A percentile compares a stretch with the other conserved stretches of the same genome.
These are phyloP conservation scores for Penicillium argentinense DNA, from an alignment of 495 filamentous ascomycete species.

Conservation along the genomic window DNA sequence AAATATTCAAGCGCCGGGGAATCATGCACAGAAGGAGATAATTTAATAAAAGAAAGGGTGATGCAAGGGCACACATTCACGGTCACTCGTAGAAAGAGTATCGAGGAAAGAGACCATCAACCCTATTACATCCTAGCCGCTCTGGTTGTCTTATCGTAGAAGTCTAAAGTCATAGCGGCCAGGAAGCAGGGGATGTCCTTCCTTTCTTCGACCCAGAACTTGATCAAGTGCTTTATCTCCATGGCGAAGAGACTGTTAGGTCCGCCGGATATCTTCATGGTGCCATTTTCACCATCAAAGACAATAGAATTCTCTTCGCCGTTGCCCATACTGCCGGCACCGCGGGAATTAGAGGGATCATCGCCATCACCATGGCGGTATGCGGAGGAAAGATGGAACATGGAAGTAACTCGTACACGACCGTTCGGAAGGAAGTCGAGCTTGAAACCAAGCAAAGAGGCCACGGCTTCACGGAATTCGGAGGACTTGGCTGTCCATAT, in stretches of 20 bases:
- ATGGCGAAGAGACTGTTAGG: constrained; percentile 81
- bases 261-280: constrained; percentile 95
- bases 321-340: constrained; percentile 59
- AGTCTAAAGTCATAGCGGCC: constrained; percentile 84
- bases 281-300: constrained; percentile 93
- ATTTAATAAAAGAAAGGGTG: background rate
- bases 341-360: constrained; percentile 42
- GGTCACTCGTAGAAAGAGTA: too few species aligned
- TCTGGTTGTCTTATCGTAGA: constrained; percentile 78
- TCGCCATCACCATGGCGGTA: constrained; percentile 56
- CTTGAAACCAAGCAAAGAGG: constrained; percentile 85
- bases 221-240: constrained; percentile 77
- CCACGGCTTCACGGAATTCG: constrained; percentile 92
- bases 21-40: constrained; percentile 20
- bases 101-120: too few species aligned
- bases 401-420: constrained; percentile 78
- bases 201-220: constrained; percentile 91
- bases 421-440: constrained; percentile 92
- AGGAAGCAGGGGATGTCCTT: constrained; percentile 91
- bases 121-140: constrained; percentile 43
- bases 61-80: too few species aligned
- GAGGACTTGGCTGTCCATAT: constrained; percentile 85
- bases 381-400: constrained; percentile 65
- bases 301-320: constrained; percentile 76
- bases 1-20: constrained; percentile 23